Conservation (phyloP, 2,329 filamentous ascomycete species). For the Diaporthe vaccinii region DNA sequence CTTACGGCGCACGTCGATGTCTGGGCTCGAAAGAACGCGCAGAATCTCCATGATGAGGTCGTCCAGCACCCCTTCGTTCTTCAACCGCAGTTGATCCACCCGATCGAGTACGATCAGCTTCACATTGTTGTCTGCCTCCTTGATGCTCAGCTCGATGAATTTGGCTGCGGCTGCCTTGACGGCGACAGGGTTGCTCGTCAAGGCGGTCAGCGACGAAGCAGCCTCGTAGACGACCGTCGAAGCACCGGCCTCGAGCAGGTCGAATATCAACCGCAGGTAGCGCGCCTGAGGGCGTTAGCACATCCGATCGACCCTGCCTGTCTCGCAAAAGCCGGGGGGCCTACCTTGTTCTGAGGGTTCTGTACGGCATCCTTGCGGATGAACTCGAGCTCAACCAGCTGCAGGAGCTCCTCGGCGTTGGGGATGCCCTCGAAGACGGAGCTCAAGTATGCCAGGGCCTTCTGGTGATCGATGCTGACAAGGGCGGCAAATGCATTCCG, state of each 20-base stretch:
- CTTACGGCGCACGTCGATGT: constrained; percentile 95
- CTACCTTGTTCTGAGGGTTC: constrained; percentile 92
- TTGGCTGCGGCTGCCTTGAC: constrained; percentile 97
- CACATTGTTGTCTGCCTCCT: constrained; percentile 98
- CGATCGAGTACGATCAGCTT: constrained; percentile 98
- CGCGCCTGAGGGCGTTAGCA: constrained; percentile 71
- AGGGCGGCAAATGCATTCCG: constrained; percentile 96
- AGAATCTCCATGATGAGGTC: constrained; percentile 98
- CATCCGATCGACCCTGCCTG: constrained; percentile 15
- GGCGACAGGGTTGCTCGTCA: constrained; percentile 96
- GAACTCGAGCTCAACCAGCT: constrained; percentile 95
- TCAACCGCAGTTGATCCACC: constrained; percentile 87
- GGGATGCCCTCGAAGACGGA: constrained; percentile 92
- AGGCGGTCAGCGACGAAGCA: constrained; percentile 90
- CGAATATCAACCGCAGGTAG: constrained; percentile 95
- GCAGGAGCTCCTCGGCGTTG: constrained; percentile 93
- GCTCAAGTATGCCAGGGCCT: constrained; percentile 88
- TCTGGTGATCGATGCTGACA: constrained; percentile 91
- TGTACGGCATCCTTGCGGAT: constrained; percentile 97
- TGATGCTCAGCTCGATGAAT: constrained; percentile 96
- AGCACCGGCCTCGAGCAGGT: constrained; percentile 91
- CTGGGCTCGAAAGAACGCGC: constrained; percentile 92
- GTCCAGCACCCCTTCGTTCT: constrained; percentile 91
- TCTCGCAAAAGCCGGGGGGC: constrained; percentile 43
- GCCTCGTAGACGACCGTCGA: constrained; percentile 98